Percentiles rank a stretch among this genome's conserved stretches.
phyloP scores from a whole-genome alignment of 495 filamentous ascomycete genomes.

The Aspergillus cavernicola region DNA sequence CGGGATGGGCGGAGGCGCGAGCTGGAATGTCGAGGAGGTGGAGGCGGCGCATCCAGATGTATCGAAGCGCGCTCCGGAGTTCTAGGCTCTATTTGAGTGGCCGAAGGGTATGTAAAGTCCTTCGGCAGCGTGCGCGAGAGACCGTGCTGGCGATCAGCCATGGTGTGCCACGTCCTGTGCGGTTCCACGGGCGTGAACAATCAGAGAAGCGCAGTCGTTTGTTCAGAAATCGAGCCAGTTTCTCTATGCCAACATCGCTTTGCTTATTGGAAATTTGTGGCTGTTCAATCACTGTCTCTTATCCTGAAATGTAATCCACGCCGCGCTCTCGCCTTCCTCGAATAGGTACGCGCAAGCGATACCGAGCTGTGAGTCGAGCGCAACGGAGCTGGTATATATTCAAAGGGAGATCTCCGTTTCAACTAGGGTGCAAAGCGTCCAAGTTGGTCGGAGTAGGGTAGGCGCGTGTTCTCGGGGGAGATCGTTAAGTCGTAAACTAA shows the following conservation, averaged over 20 bases:
- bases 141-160: constrained; percentile 48
- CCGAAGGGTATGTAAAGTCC: constrained; percentile 60
- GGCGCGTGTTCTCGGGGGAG: constrained; percentile 29
- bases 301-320: constrained; percentile 1
- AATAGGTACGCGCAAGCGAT: neutral
- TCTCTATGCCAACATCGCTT: constrained; percentile 28
- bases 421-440: constrained; percentile 14
- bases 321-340: neutral
- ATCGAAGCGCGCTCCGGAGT: constrained; percentile 53
- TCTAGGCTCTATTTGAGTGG: constrained; percentile 48
- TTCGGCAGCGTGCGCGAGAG: constrained; percentile 63
- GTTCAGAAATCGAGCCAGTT: constrained; percentile 8
- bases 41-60: constrained; percentile 41
- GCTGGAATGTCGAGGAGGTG: constrained; percentile 51
- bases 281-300: constrained; percentile 2
- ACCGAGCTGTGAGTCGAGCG: neutral
- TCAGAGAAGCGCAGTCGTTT: constrained; percentile 8
- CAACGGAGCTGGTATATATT: constrained; percentile 7
- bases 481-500: constrained; percentile 34
- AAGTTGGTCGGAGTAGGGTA: constrained; percentile 4
- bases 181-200: constrained; percentile 1
- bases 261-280: constrained; percentile 13
- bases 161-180: constrained; percentile 24
- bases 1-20: constrained; percentile 43
- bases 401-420: constrained; percentile 4